A percentile compares a stretch with the other conserved stretches of the same genome.
These are phyloP conservation scores for Lizonia empirigonia DNA, from an alignment of 2,329 filamentous ascomycete species.

Conservation along the genomic window DNA sequence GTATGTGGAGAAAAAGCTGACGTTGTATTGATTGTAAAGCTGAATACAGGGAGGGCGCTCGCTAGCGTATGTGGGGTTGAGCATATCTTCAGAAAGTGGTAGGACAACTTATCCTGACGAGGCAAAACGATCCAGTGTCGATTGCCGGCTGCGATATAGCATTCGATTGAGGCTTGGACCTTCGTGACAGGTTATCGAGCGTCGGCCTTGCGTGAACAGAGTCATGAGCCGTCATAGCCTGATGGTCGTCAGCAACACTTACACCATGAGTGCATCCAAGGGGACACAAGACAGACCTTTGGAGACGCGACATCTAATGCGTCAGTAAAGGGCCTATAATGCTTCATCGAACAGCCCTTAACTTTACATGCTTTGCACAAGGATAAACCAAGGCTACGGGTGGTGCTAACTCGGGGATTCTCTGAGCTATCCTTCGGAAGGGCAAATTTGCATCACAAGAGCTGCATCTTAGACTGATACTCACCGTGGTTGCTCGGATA, in stretches of 20 bases:
- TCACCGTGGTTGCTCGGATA: background rate
- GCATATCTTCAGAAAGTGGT: constrained; percentile 19
- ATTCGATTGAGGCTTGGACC: background rate
- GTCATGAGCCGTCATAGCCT: background rate
- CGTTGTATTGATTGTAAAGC: constrained; percentile 25
- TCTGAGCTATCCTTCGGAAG: background rate
- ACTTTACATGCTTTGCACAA: background rate
- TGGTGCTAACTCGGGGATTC: background rate
- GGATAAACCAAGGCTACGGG: background rate
- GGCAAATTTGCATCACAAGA: background rate
- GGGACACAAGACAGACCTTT: background rate
- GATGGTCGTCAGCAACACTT: background rate
- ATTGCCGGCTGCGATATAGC: background rate
- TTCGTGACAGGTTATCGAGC: background rate
- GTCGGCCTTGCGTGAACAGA: background rate
- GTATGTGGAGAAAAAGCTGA: constrained; percentile 37
- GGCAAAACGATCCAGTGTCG: constrained; percentile 26
- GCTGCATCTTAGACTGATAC: background rate
- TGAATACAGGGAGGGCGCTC: constrained; percentile 22
- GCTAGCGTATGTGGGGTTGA: constrained; percentile 39
- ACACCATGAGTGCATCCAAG: background rate
- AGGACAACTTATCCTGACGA: constrained; percentile 25
- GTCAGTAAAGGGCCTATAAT: background rate
- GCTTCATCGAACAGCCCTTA: background rate
- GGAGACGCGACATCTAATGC: background rate